A percentile compares a stretch with the other conserved stretches of the same genome.
These are phyloP conservation scores for Zasmidium cellare DNA, from an alignment of 2,329 filamentous ascomycete species.

Conservation along the genomic window DNA sequence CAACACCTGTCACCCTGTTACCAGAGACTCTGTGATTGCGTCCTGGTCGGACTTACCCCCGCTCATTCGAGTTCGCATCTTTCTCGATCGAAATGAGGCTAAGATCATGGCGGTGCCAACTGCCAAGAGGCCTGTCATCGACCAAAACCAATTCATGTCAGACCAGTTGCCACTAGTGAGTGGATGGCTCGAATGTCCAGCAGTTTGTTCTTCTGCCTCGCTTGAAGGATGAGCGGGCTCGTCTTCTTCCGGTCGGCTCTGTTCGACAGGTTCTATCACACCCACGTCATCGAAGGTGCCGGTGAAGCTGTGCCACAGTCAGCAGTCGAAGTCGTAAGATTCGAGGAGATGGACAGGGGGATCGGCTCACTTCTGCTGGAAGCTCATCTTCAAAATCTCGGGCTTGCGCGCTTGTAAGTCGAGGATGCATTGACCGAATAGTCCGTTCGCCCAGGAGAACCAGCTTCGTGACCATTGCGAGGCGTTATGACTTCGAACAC, in stretches of 20 bases:
- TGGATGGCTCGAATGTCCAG: neutral
- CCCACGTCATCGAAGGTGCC: neutral
- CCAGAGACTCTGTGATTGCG: no score
- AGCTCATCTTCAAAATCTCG: slow-evolving; percentile 43
- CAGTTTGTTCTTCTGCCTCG: neutral
- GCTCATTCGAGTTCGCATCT: neutral
- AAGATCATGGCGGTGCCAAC: neutral
- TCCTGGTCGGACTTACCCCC: neutral
- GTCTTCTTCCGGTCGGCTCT: no score
- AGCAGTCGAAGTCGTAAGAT: neutral
- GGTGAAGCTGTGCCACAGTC: neutral
- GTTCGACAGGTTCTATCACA: neutral
- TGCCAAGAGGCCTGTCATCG: slow-evolving; percentile 2
- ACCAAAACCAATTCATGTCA: slow-evolving; percentile 13
- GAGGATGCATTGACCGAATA: slow-evolving; percentile 52
- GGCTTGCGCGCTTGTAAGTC: slow-evolving; percentile 47
- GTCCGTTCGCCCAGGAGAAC: slow-evolving; percentile 52
- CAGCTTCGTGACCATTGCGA: slow-evolving; percentile 48
- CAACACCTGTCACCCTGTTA: no score
- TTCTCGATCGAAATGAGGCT: neutral
- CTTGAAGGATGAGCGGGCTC: no score
- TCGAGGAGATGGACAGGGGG: no score
- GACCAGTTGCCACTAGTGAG: neutral
- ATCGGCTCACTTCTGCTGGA: slow-evolving; percentile 31
- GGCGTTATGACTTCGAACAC: slow-evolving; percentile 46